A percentile compares a stretch with the other conserved stretches of the same genome.
phyloP scores from a whole-genome alignment of 768 basidiomycete genomes.

The Leccinum pellstonianum region DNA sequence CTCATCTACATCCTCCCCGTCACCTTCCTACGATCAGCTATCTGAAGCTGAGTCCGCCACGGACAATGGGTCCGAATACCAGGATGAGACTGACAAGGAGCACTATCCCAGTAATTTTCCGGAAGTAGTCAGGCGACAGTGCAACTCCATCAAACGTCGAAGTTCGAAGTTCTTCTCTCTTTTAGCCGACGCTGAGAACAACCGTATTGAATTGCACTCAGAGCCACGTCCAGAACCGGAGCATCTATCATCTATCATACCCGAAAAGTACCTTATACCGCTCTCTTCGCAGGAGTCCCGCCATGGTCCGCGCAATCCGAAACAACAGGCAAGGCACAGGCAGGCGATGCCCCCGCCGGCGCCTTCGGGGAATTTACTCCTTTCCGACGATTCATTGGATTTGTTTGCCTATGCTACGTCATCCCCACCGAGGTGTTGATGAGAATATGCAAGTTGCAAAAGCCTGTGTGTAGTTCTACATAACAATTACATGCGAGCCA shows the following conservation, averaged over 20 bases:
- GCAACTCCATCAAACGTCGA: slow-evolving; percentile 17
- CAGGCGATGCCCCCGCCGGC: background rate
- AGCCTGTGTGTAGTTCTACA: slow-evolving; percentile 1
- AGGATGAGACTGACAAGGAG: slow-evolving; percentile 24
- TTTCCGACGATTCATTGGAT: slow-evolving; percentile 52
- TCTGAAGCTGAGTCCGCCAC: slow-evolving; percentile 16
- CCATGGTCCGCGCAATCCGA: slow-evolving; percentile 6
- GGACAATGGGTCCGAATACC: slow-evolving; percentile 25
- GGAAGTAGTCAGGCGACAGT: slow-evolving; percentile 3
- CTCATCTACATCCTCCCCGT: slow-evolving; percentile 10
- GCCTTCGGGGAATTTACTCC: slow-evolving; percentile 12
- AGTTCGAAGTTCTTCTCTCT: slow-evolving; percentile 39
- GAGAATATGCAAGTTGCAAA: background rate
- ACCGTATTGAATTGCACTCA: slow-evolving; percentile 36
- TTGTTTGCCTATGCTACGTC: slow-evolving; percentile 42
- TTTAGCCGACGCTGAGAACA: slow-evolving; percentile 39
- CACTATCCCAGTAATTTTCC: slow-evolving; percentile 11
- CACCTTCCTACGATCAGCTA: slow-evolving; percentile 8
- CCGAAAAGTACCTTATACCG: slow-evolving; percentile 14
- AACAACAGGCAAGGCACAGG: slow-evolving; percentile 7
- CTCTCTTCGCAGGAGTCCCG: slow-evolving; percentile 8
- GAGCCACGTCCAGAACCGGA: slow-evolving; percentile 7
- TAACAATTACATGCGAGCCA: background rate
- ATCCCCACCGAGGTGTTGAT: slow-evolving; percentile 27
- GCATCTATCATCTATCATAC: slow-evolving; percentile 13